A percentile compares a stretch with the other conserved stretches of the same genome.
Conservation (phyloP, 2,329 filamentous ascomycete genomes). For the Zasmidium cellare region DNA sequence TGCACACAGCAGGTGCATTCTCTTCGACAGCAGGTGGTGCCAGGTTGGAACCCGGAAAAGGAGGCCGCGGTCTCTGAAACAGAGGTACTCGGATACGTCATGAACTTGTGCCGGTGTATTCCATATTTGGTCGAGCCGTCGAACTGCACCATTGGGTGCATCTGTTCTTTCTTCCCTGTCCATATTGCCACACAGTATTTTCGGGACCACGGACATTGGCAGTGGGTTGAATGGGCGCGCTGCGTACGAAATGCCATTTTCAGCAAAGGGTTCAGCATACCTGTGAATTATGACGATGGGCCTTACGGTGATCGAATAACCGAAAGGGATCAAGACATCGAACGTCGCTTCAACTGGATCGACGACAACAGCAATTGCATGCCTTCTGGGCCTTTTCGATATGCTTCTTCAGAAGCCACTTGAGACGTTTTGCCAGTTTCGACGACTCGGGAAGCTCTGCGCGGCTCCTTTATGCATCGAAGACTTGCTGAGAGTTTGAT, state of each 20-base stretch:
- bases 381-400: neutral
- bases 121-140: slow-evolving; percentile 27
- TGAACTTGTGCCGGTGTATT: slow-evolving; percentile 26
- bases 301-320: neutral
- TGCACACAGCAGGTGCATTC: slow-evolving; percentile 20
- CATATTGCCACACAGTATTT: slow-evolving; percentile 21
- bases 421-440: neutral
- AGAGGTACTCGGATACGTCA: slow-evolving; percentile 24
- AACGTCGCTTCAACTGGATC: neutral
- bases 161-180: slow-evolving; percentile 31
- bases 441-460: no score
- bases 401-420: neutral
- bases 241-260: neutral
- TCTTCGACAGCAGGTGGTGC: slow-evolving; percentile 14
- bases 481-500: no score
- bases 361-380: neutral
- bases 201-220: slow-evolving; percentile 6
- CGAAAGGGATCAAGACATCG: neutral
- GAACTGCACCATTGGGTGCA: slow-evolving; percentile 23
- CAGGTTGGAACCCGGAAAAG: slow-evolving; percentile 15
- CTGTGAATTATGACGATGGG: neutral
- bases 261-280: neutral
- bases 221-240: slow-evolving; percentile 6
- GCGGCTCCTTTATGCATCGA: no score
- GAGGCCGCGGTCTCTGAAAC: slow-evolving; percentile 17